Evolutionary conservation across 1,139 yeast species (phyloP).

Genomic region (Pneumocystis canis): DNA sequence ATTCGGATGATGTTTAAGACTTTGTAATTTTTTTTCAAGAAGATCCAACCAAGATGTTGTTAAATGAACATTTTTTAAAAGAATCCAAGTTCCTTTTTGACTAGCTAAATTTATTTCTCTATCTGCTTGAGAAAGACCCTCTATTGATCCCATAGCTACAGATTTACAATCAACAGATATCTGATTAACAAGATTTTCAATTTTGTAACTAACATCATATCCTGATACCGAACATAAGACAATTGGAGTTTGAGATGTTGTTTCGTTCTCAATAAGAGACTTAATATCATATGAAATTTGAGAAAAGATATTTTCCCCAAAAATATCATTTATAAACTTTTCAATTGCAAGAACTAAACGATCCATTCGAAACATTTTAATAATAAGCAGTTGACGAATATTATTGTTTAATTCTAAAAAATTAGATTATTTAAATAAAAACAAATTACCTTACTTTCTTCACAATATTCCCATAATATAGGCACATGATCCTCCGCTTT

Average conservation of each 20-base stretch:
- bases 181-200: conserved; percentile 33
- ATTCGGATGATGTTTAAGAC: conserved; percentile 19
- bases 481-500: conserved; percentile 9
- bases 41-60: conserved; percentile 44
- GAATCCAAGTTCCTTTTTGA: conserved; percentile 45
- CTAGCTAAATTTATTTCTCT: conserved; percentile 36
- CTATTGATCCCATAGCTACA: conserved; percentile 65
- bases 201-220: conserved; percentile 48
- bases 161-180: conserved; percentile 25
- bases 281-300: conserved; percentile 12
- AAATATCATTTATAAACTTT: conserved; percentile 5
- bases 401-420: conserved; percentile 14
- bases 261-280: conserved; percentile 14
- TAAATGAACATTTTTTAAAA: conserved; percentile 67
- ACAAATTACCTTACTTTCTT: conserved; percentile 8
- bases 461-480: conserved; percentile 8
- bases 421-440: not conserved
- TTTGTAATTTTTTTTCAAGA: conserved; percentile 35
- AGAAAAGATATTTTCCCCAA: conserved; percentile 1
- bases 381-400: conserved; percentile 15
- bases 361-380: conserved; percentile 19
- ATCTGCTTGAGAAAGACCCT: conserved; percentile 46
- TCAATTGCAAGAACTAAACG: conserved; percentile 15
- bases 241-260: conserved; percentile 27
- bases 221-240: conserved; percentile 49